Percentiles rank a stretch among this genome's conserved stretches.
Conservation (phyloP, 257 asterid genomes). For the Lantana camara region DNA sequence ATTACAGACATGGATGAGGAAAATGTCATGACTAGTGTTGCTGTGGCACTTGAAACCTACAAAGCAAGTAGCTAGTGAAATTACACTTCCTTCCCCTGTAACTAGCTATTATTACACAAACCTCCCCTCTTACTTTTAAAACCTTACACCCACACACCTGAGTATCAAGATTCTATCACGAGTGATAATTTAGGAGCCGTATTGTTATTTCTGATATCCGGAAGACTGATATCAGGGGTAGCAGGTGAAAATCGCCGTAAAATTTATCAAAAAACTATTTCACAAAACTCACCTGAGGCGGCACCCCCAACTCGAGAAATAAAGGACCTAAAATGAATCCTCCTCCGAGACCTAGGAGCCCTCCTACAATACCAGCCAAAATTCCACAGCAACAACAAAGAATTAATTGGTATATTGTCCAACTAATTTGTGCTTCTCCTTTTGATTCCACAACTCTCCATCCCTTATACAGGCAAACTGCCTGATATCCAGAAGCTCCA, state of each 20-base stretch:
- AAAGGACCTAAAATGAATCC: slow-evolving; percentile 69
- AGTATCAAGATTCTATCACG: no score
- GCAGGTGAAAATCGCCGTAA: no score
- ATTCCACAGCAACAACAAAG: slow-evolving; percentile 56
- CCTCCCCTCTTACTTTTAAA: no score
- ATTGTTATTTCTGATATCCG: no score
- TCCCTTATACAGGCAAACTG: slow-evolving; percentile 55
- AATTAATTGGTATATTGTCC: slow-evolving; percentile 52
- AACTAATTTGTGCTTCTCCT: slow-evolving; percentile 40
- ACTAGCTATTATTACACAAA: no score
- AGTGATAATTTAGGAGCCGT: no score
- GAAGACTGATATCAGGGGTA: no score
- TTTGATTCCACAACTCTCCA: slow-evolving; percentile 44
- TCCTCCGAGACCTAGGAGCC: slow-evolving; percentile 71
- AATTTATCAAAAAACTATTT: no score
- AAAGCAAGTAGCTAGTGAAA: slow-evolving; percentile 8
- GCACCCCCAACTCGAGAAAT: slow-evolving; percentile 57
- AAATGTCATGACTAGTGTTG: slow-evolving; percentile 54
- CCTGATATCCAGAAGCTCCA: slow-evolving; percentile 59
- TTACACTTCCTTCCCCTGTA: no score
- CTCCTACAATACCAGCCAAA: slow-evolving; percentile 64
- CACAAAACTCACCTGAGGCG: slow-evolving; percentile 55
- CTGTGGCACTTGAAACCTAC: slow-evolving; percentile 68
- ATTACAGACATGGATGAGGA: slow-evolving; percentile 70
- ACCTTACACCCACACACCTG: no score